These are phyloP conservation scores for Phallus indusiatus DNA, from an alignment of 768 basidiomycete species.

Conservation along the genomic window DNA sequence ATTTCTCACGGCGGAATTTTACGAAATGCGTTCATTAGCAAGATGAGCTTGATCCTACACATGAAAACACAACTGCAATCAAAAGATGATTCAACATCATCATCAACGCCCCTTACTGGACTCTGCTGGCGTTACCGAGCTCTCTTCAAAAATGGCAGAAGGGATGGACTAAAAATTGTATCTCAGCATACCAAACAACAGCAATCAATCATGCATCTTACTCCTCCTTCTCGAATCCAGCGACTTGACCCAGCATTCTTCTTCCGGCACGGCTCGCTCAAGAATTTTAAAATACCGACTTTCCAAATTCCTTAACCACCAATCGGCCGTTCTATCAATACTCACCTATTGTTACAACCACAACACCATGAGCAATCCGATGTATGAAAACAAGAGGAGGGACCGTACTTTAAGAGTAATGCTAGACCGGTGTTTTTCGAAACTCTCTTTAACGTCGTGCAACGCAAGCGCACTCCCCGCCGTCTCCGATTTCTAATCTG, in stretches of 20 bases:
- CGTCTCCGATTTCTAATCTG: conserved; percentile 74
- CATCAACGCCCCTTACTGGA: conserved; percentile 65
- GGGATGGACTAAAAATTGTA: conserved; percentile 68
- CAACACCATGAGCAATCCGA: neutral
- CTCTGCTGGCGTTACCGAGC: conserved; percentile 91
- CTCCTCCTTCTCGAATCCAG: conserved; percentile 85
- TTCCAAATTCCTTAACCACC: conserved; percentile 96
- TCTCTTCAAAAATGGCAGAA: conserved; percentile 88
- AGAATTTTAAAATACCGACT: no score
- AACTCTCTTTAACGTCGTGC: conserved; percentile 51
- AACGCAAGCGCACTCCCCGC: conserved; percentile 53
- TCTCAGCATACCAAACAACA: no score
- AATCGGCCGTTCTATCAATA: conserved; percentile 79
- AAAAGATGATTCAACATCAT: no score
- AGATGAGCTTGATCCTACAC: conserved; percentile 86
- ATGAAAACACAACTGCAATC: no score
- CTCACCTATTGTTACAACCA: conserved; percentile 38
- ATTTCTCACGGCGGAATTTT: conserved; percentile 71
- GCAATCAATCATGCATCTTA: conserved; percentile 82
- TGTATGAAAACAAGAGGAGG: neutral
- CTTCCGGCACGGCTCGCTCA: conserved; percentile 67
- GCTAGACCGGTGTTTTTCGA: conserved; percentile 49
- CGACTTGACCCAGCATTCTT: conserved; percentile 83
- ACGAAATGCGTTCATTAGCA: conserved; percentile 84
- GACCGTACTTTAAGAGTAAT: conserved; percentile 59